Evolutionary conservation across 139 green algal genomes (phyloP).

Genomic region (Micractinium conductrix): DNA sequence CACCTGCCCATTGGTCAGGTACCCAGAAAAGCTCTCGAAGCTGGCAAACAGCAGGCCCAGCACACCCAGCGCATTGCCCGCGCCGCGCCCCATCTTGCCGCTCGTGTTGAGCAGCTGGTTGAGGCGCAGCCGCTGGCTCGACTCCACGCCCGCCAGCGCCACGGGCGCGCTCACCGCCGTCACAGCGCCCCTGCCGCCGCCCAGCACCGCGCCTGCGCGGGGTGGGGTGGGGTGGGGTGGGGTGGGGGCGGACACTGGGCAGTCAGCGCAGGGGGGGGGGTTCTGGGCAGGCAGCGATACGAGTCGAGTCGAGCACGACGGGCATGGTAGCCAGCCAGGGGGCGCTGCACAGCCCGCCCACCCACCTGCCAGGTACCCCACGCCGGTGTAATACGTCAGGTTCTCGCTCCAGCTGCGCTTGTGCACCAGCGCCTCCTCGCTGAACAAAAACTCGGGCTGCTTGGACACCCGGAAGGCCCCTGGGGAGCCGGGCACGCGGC

Average conservation of each 20-base stretch:
- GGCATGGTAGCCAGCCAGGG: too few species aligned
- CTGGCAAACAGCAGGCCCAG: slow-evolving; percentile 82
- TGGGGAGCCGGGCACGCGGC: slow-evolving; percentile 15
- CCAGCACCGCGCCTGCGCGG: slow-evolving; percentile 50
- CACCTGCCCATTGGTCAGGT: slow-evolving; percentile 59
- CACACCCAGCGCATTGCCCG: slow-evolving; percentile 78
- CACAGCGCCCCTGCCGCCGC: slow-evolving; percentile 50
- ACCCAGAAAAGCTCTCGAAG: slow-evolving; percentile 65
- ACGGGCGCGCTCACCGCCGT: slow-evolving; percentile 43
- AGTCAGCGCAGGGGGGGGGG: background rate
- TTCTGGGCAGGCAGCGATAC: background rate
- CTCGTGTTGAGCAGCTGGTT: slow-evolving; percentile 84
- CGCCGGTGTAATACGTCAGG: slow-evolving; percentile 90
- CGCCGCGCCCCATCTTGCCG: slow-evolving; percentile 57
- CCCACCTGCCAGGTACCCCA: slow-evolving; percentile 83
- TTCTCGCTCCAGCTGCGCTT: slow-evolving; percentile 86
- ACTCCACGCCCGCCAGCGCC: slow-evolving; percentile 30
- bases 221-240: background rate
- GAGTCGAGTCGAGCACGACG: background rate
- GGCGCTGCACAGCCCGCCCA: background rate
- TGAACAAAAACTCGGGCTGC: slow-evolving; percentile 90
- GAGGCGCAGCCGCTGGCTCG: slow-evolving; percentile 55
- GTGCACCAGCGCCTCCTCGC: slow-evolving; percentile 80
- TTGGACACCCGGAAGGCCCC: slow-evolving; percentile 67
- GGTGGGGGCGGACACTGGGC: background rate